These are phyloP conservation scores for Bipolaris oryzae DNA, from an alignment of 2,329 filamentous ascomycete species.

Conservation along the genomic window DNA sequence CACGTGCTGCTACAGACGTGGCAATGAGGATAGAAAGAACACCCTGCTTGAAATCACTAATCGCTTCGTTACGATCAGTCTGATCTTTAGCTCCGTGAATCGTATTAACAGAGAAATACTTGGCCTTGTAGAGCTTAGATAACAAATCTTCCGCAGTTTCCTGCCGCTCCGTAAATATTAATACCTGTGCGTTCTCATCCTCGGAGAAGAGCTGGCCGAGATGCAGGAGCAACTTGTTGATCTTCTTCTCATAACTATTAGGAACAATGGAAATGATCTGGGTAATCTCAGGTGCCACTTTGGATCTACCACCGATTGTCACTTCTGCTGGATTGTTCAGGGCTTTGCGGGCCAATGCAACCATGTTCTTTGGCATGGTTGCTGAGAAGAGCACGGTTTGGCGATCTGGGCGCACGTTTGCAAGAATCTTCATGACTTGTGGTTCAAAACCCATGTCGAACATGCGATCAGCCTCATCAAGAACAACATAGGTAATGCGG, in stretches of 20 bases:
- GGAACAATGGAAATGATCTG: constrained; percentile 81
- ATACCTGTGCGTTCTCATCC: constrained; percentile 85
- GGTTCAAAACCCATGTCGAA: constrained; percentile 99
- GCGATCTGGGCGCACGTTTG: constrained; percentile 86
- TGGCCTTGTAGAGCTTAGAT: constrained; percentile 37
- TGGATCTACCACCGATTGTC: constrained; percentile 82
- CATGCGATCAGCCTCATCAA: constrained; percentile 98
- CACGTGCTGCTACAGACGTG: constrained; percentile 92
- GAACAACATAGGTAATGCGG: constrained; percentile 89
- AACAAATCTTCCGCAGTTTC: constrained; percentile 64
- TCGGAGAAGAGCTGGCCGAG: constrained; percentile 84
- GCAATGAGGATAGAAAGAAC: constrained; percentile 89
- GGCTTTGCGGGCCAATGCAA: constrained; percentile 86
- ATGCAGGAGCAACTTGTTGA: constrained; percentile 80
- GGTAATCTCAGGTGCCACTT: constrained; percentile 74
- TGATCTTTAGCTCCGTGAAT: constrained; percentile 74
- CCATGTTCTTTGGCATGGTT: constrained; percentile 93
- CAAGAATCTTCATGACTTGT: constrained; percentile 95
- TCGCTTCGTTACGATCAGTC: constrained; percentile 43
- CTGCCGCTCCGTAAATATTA: constrained; percentile 92
- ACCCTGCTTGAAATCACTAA: constrained; percentile 62
- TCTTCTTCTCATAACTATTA: constrained; percentile 71
- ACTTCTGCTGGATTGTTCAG: constrained; percentile 87
- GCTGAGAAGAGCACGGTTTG: constrained; percentile 97
- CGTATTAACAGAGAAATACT: constrained; percentile 65